Evolutionary conservation across 305 asterid genomes (phyloP).

Genomic region (Solanum hybrid): DNA sequence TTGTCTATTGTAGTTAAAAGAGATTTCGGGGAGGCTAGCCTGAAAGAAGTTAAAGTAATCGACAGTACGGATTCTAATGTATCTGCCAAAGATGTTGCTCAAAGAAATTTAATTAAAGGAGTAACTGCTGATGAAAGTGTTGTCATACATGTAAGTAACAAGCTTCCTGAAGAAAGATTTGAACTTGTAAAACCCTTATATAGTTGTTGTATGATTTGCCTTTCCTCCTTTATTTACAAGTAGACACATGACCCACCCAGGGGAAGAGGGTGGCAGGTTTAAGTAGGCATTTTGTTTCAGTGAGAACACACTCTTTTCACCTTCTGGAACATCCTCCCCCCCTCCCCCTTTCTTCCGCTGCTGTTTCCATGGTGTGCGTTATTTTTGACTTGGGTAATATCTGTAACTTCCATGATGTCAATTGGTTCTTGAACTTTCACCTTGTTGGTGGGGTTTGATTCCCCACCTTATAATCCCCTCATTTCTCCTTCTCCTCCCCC

Average conservation of each 20-base stretch:
- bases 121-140: conserved; percentile 96
- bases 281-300: conserved; percentile 1
- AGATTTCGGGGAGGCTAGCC: conserved; percentile 55
- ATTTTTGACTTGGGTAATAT: not conserved
- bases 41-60: conserved; percentile 51
- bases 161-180: not conserved
- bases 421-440: not conserved
- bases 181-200: not conserved
- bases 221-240: not conserved
- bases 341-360: not conserved
- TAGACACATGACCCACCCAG: not conserved
- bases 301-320: not conserved
- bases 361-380: not conserved
- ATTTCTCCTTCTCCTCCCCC: not conserved
- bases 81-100: conserved; percentile 54
- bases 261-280: not conserved
- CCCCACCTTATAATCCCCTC: not conserved
- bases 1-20: conserved; percentile 58
- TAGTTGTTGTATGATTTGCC: not conserved
- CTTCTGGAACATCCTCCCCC: not conserved
- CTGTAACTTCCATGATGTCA: not conserved
- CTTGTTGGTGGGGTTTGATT: not conserved
- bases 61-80: conserved; percentile 30
- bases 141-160: conserved; percentile 63
- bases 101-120: conserved; percentile 83